Conservation (phyloP, 768 basidiomycete genomes). For the Aureoboletus auriporus region DNA sequence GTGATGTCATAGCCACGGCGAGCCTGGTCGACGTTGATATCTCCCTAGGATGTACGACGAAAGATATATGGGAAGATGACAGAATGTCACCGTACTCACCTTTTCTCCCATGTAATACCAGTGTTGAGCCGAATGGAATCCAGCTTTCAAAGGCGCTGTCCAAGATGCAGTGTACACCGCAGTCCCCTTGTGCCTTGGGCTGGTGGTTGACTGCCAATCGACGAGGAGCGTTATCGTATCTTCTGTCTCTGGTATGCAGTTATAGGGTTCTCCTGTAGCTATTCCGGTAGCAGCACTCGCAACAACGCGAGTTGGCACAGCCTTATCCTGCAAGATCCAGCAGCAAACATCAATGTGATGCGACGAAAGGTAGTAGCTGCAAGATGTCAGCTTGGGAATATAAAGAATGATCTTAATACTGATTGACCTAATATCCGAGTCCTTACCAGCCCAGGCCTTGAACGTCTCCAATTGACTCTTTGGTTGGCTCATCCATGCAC, state of each 20-base stretch:
- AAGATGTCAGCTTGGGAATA: neutral
- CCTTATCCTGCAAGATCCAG: slow-evolving; percentile 77
- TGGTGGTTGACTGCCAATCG: slow-evolving; percentile 84
- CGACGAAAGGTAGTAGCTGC: slow-evolving; percentile 91
- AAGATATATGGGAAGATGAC: neutral
- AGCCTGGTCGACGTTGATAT: slow-evolving; percentile 89
- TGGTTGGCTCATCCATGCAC: slow-evolving; percentile 96
- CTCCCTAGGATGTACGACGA: slow-evolving; percentile 52
- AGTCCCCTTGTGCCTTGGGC: slow-evolving; percentile 73
- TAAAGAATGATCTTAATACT: neutral
- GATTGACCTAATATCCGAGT: slow-evolving; percentile 80
- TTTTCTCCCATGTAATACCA: slow-evolving; percentile 97
- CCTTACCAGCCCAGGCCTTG: slow-evolving; percentile 92
- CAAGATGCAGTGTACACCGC: slow-evolving; percentile 93
- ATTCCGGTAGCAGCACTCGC: slow-evolving; percentile 91
- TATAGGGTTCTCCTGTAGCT: slow-evolving; percentile 84
- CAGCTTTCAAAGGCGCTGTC: slow-evolving; percentile 88
- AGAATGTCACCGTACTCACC: slow-evolving; percentile 34
- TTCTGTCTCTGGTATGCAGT: slow-evolving; percentile 82
- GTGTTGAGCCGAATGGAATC: slow-evolving; percentile 87
- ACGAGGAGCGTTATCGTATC: slow-evolving; percentile 94
- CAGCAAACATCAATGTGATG: slow-evolving; percentile 91
- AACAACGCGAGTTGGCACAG: slow-evolving; percentile 78
- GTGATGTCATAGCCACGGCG: slow-evolving; percentile 92
- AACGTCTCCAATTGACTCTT: slow-evolving; percentile 94